phyloP scores from a whole-genome alignment of 257 asterid genomes.

The Ilex aquifolium region DNA sequence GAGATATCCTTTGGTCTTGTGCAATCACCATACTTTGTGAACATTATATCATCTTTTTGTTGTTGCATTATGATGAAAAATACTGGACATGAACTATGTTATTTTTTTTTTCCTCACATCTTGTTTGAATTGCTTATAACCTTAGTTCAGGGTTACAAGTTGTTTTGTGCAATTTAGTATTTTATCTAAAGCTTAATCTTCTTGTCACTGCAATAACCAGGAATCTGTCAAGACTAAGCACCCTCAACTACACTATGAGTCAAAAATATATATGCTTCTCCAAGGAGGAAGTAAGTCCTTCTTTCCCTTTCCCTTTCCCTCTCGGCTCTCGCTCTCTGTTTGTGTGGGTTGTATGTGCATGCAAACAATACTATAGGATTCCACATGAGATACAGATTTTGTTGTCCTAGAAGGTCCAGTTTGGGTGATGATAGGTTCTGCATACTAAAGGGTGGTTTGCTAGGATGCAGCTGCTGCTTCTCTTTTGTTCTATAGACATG shows the following conservation, averaged over 20 bases:
- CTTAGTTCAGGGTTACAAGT: too few relatives aligned
- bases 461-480: too few relatives aligned
- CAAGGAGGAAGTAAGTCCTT: slow-evolving; percentile 3
- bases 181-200: background rate
- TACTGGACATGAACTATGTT: background rate
- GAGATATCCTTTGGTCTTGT: background rate
- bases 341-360: too few relatives aligned
- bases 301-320: background rate
- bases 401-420: too few relatives aligned
- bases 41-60: background rate
- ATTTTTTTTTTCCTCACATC: background rate
- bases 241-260: slow-evolving; percentile 6
- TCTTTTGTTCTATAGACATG: too few relatives aligned
- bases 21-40: background rate
- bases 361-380: too few relatives aligned
- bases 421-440: too few relatives aligned
- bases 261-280: slow-evolving; percentile 2
- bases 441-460: too few relatives aligned
- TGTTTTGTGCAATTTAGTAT: too few relatives aligned
- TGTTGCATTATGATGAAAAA: background rate
- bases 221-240: slow-evolving; percentile 5
- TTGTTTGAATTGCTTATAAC: too few relatives aligned
- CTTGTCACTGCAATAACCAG: background rate
- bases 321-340: background rate
- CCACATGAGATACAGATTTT: too few relatives aligned